Base-by-base conservation (phyloP, 768 basidiomycete species). In the Lactifluus subvellereus region DNA sequence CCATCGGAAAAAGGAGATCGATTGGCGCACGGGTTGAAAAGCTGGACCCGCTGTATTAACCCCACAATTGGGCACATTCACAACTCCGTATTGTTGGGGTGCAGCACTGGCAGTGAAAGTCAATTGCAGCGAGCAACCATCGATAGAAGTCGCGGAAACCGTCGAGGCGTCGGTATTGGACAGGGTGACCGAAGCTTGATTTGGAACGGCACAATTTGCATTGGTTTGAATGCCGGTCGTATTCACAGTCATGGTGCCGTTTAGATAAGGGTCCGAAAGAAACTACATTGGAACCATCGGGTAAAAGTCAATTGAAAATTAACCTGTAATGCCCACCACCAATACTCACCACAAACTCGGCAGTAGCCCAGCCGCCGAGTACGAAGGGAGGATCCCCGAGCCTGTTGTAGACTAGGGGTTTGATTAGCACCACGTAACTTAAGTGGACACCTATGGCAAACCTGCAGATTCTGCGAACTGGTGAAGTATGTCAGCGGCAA, bases 381-480 rank as follows among this genome's bases (percentile, higher is more conserved):
- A 87, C 74, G 67, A 86, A 88, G 8, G 84, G 82, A 1, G 87
- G 87, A 60, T 86, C 83, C 6, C 74, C 68, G 6, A 87, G 70
- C 18, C 71, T 67, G 32, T 65, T 82, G 76, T 42, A 78, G 71
- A 4, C 77, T 77, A 79, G 76, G 18, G 79, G 77, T 51, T 80
- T 78, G 4, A 78, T 77, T 65, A 78, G 82, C 66, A 48, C 16
- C 8, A 73, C 11, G 4, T 9, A 47, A 57, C 6, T 51, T 59
- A 59, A 22, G 22, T 51, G 6, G 40, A 56, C 7, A 32, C 49
- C 10, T 1, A 49, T 59, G 50, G 9, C 54, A 22, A n/a, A 67
- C 67, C 65, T 57, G 67, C 11, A 40, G 67, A 58, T 27, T 66
- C 61, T 22, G 65, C 59, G 33, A 54, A 68, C 67, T 68, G 14